phyloP scores from a whole-genome alignment of 257 asterid genomes.

The Solanum dulcamara region DNA sequence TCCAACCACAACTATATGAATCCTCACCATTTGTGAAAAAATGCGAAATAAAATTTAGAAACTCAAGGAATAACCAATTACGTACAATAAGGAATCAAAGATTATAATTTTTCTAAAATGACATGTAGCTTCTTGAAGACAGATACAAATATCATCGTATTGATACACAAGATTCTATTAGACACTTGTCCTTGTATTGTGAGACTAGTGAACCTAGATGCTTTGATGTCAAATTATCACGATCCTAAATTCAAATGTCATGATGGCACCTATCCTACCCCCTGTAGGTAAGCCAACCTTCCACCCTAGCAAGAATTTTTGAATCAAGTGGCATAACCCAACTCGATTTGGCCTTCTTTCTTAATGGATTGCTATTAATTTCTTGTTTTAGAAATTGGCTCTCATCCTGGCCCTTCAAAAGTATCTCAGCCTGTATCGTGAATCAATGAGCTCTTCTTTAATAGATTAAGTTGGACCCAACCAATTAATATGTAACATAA shows the following conservation, averaged over 20 bases:
- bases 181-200: not conserved
- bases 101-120: too few relatives aligned
- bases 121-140: not conserved
- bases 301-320: not conserved
- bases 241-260: not conserved
- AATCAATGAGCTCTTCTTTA: too few relatives aligned
- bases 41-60: not conserved
- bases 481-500: too few relatives aligned
- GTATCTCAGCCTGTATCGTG: too few relatives aligned
- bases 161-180: not conserved
- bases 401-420: too few relatives aligned
- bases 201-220: not conserved
- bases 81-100: not conserved
- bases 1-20: not conserved
- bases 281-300: not conserved
- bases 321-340: too few relatives aligned
- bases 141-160: not conserved
- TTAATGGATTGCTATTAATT: too few relatives aligned
- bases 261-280: not conserved
- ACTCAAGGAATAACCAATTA: not conserved
- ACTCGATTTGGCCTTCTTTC: too few relatives aligned
- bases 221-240: not conserved
- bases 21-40: not conserved
- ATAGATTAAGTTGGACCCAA: too few relatives aligned
- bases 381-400: too few relatives aligned